phyloP scores from a whole-genome alignment of 306 rosid species.

The Quercus dentata region DNA sequence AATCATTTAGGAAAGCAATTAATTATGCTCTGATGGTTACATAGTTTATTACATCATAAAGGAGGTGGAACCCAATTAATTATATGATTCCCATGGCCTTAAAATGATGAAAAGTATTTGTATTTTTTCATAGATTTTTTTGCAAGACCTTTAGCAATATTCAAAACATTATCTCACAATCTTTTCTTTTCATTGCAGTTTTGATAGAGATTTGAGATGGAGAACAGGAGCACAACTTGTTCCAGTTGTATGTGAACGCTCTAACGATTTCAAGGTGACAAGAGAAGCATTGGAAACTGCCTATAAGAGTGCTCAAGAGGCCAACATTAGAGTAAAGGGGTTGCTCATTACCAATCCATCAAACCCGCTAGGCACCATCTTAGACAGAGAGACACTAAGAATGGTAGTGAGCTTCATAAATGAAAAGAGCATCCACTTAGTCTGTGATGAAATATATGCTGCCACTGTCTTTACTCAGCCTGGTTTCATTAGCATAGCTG shows the following conservation, averaged over 20 bases:
- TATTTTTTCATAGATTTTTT: background rate
- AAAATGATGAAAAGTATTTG: background rate
- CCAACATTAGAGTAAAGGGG: slow-evolving; percentile 61
- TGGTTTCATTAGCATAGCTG: slow-evolving; percentile 68
- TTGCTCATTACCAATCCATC: slow-evolving; percentile 83
- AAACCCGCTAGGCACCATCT: slow-evolving; percentile 66
- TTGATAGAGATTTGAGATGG: slow-evolving; percentile 86
- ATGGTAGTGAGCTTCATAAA: slow-evolving; percentile 50
- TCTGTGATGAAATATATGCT: slow-evolving; percentile 70
- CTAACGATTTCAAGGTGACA: slow-evolving; percentile 61
- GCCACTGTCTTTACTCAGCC: slow-evolving; percentile 70
- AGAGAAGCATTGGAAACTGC: slow-evolving; percentile 67
- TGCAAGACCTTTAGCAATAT: background rate
- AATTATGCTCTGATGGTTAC: background rate
- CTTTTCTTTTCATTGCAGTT: slow-evolving; percentile 40
- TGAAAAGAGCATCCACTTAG: slow-evolving; percentile 58
- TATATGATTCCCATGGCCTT: background rate
- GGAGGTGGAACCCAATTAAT: background rate
- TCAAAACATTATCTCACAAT: background rate
- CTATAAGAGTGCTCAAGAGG: slow-evolving; percentile 47
- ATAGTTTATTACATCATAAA: background rate
- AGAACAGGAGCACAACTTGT: slow-evolving; percentile 71
- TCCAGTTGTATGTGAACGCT: slow-evolving; percentile 72
- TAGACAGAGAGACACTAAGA: slow-evolving; percentile 53
- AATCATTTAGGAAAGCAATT: background rate